phyloP scores from a whole-genome alignment of 2,329 filamentous ascomycete genomes.

The Stagonosporopsis vannaccii region DNA sequence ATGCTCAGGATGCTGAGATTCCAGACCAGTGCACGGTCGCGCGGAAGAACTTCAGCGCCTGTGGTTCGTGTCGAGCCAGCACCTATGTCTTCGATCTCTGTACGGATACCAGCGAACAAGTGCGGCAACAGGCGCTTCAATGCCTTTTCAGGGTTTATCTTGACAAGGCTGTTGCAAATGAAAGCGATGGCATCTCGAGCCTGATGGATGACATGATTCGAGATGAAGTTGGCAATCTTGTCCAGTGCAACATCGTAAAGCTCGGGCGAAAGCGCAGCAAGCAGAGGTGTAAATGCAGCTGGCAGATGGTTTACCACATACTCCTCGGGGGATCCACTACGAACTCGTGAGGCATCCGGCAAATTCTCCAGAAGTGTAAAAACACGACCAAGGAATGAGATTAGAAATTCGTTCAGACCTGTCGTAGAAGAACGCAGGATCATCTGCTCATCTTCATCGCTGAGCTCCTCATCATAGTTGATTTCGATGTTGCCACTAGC shows the following conservation, averaged over 20 bases:
- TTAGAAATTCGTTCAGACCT: slow-evolving; percentile 89
- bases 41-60: slow-evolving; percentile 88
- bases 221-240: slow-evolving; percentile 90
- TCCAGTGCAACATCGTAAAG: slow-evolving; percentile 91
- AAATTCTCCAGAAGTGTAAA: slow-evolving; percentile 96
- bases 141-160: slow-evolving; percentile 92
- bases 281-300: slow-evolving; percentile 86
- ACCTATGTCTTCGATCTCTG: slow-evolving; percentile 95
- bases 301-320: slow-evolving; percentile 96
- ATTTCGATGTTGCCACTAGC: slow-evolving; percentile 86
- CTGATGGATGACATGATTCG: slow-evolving; percentile 94
- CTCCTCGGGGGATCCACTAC: slow-evolving; percentile 92
- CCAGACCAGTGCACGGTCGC: slow-evolving; percentile 94
- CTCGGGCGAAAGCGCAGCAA: slow-evolving; percentile 89
- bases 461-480: slow-evolving; percentile 82
- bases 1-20: slow-evolving; percentile 97
- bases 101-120: slow-evolving; percentile 88
- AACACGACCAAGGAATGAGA: slow-evolving; percentile 89
- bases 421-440: slow-evolving; percentile 94
- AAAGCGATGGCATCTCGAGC: slow-evolving; percentile 98
- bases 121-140: slow-evolving; percentile 90
- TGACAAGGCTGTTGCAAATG: slow-evolving; percentile 95
- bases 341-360: slow-evolving; percentile 85
- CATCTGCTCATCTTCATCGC: slow-evolving; percentile 83
- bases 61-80: slow-evolving; percentile 94